Percentiles rank a stretch among this genome's conserved stretches.
Evolutionary conservation across 768 basidiomycete species (phyloP).

Genomic region (Hypholoma fasciculare): DNA sequence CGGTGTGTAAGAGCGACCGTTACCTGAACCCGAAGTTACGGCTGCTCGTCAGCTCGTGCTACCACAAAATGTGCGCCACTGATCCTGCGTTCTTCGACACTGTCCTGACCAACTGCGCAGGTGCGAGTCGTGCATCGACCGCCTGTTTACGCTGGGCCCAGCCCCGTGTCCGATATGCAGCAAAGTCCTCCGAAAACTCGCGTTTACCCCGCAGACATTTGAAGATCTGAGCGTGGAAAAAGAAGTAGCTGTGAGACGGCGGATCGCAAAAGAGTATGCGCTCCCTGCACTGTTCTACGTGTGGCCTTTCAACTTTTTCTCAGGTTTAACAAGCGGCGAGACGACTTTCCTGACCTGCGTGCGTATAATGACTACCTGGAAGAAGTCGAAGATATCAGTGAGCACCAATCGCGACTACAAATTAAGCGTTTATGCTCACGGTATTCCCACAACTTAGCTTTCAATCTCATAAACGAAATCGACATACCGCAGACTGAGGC

Average conservation of each 20-base stretch:
- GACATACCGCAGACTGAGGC: constrained; percentile 81
- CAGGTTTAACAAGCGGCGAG: constrained; percentile 92
- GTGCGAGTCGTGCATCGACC: constrained; percentile 99
- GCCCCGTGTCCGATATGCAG: constrained; percentile 95
- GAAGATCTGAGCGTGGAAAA: constrained; percentile 92
- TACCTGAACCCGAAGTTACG: constrained; percentile 94
- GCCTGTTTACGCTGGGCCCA: constrained; percentile 92
- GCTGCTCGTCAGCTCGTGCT: constrained; percentile 93
- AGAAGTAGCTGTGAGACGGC: constrained; percentile 85
- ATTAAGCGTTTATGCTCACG: constrained; percentile 3
- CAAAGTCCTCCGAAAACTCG: constrained; percentile 84
- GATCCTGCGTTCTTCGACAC: neutral
- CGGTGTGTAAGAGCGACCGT: constrained; percentile 95
- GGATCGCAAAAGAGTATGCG: constrained; percentile 86
- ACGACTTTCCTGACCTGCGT: constrained; percentile 81
- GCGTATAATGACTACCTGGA: constrained; percentile 96
- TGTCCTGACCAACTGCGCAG: constrained; percentile 36
- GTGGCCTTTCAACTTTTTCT: neutral
- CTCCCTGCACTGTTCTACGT: neutral
- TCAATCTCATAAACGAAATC: constrained; percentile 92
- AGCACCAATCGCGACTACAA: constrained; percentile 12
- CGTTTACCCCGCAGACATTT: constrained; percentile 95
- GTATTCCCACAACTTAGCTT: constrained; percentile 49
- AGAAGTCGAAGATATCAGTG: constrained; percentile 87
- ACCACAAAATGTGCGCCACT: constrained; percentile 88